Percentiles rank a stretch among this genome's conserved stretches.
Conservation (phyloP, 306 rosid genomes). For the Acacia crassicarpa region DNA sequence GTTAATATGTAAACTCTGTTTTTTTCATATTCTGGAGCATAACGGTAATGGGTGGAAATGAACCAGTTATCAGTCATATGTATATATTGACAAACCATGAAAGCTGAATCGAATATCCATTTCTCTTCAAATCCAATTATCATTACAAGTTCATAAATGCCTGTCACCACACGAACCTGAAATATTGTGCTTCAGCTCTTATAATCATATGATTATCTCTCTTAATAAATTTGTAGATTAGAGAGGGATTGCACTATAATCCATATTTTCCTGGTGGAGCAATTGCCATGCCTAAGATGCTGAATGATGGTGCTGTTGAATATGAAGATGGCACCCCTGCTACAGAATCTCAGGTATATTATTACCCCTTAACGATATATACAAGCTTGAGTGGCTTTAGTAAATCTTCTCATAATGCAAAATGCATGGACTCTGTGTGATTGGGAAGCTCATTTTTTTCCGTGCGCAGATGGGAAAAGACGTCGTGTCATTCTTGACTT, state of each 20-base stretch:
- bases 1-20: neutral
- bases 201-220: neutral
- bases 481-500: conserved; percentile 75
- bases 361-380: neutral
- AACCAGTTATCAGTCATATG: neutral
- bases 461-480: conserved; percentile 93
- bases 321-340: conserved; percentile 94
- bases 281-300: conserved; percentile 99
- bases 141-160: neutral
- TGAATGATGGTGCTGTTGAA: conserved; percentile 94
- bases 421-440: neutral
- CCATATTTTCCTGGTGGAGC: conserved; percentile 99
- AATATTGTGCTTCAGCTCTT: neutral
- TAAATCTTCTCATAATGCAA: conserved; percentile 5
- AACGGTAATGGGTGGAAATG: neutral
- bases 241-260: conserved; percentile 94
- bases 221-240: conserved; percentile 61
- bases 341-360: conserved; percentile 90
- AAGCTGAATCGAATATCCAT: neutral
- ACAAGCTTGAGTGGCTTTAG: neutral
- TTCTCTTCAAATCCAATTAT: conserved; percentile 5
- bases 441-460: conserved; percentile 6
- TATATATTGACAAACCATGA: neutral
- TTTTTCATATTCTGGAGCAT: neutral
- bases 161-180: conserved; percentile 5